Conservation (phyloP, 2,329 filamentous ascomycete genomes). For the Septoria petroselini region DNA sequence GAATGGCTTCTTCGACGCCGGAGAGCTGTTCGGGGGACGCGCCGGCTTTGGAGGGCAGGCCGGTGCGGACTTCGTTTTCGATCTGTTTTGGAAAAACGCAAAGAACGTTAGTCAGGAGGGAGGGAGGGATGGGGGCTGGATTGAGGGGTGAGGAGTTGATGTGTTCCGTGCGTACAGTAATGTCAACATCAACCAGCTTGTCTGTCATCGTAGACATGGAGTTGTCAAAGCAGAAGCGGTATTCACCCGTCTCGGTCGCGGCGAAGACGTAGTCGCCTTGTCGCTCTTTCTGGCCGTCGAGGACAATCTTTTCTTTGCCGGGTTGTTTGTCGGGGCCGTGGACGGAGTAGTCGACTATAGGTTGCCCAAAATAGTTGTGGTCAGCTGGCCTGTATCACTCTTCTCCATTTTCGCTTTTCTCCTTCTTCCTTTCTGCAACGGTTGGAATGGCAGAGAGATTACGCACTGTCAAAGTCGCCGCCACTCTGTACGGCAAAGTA, state of each 20-base stretch:
- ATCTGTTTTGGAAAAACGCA: no score
- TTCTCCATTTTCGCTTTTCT: neutral
- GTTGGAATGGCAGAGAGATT: neutral
- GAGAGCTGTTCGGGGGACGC: constrained; percentile 85
- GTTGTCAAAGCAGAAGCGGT: constrained; percentile 97
- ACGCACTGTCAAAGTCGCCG: constrained; percentile 75
- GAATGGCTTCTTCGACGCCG: constrained; percentile 85
- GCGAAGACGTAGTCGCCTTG: constrained; percentile 99
- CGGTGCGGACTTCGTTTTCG: constrained; percentile 79
- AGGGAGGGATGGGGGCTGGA: neutral
- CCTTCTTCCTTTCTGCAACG: no score
- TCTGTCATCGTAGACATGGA: constrained; percentile 97
- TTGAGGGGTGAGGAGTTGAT: neutral
- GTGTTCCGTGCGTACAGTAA: constrained; percentile 62
- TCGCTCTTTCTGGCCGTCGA: constrained; percentile 84
- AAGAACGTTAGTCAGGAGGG: no score
- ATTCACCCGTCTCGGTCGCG: constrained; percentile 80
- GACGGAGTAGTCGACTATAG: constrained; percentile 78
- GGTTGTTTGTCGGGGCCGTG: constrained; percentile 62
- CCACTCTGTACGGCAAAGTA: constrained; percentile 99
- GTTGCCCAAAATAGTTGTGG: neutral
- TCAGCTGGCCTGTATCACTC: neutral
- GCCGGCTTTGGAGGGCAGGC: constrained; percentile 84
- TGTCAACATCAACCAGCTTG: constrained; percentile 97
- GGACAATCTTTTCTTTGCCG: constrained; percentile 64